Evolutionary conservation across 2,329 filamentous ascomycete genomes (phyloP), one percentile per base, ranked within the genome.

Genomic region (Pestalotiopsis sp.): DNA sequence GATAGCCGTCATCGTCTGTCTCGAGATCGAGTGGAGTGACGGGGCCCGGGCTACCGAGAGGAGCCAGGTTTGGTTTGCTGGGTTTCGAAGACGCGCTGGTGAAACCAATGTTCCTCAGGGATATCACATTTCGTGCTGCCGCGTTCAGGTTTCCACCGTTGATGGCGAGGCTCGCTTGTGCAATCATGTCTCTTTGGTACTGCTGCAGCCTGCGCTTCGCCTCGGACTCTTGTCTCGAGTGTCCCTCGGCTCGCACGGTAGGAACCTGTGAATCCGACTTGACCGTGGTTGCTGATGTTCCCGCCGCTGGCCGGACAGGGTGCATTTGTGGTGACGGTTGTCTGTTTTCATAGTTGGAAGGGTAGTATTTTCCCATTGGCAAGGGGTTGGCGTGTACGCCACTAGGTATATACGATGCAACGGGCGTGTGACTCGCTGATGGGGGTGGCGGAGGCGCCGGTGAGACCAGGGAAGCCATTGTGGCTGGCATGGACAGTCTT

Each of bases 361-460:
- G 88, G 68, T 90, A 89, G 72, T 90, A 90, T 77, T 89, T 90
- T 26, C 88, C 88, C 77, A 88, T 80, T 0, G 87, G 85, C 39
- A 88, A 77, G 3, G 81, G 77, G 44, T 77, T 81, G 48, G 83
- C 82, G 63, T 84, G 81, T 48, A 83, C 78, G 2, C 85, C 85
- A 30, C 81, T 82, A 6, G 85, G 84, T 39, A 84, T 79, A 68
- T 86, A 87, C 1, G 85, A 85, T 9, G 85, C 78, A 44, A 86
- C 81, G 6, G 84, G 83, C 6, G 82, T 83, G 71, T 79, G 80
- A 38, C 79, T 35, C 69, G 10, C 70, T 22, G 58, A 63, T 26
- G 40, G 5, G 58, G 17, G n/a, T 4, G 17, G 35, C n/a, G 65
- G 30, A 20, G 39, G 24, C 13, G 65, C 11, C 30, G 65, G 17